Percentiles rank a stretch among this genome's conserved stretches.
phyloP scores from a whole-genome alignment of 345 rosid species.

The Fremontodendron californicum region DNA sequence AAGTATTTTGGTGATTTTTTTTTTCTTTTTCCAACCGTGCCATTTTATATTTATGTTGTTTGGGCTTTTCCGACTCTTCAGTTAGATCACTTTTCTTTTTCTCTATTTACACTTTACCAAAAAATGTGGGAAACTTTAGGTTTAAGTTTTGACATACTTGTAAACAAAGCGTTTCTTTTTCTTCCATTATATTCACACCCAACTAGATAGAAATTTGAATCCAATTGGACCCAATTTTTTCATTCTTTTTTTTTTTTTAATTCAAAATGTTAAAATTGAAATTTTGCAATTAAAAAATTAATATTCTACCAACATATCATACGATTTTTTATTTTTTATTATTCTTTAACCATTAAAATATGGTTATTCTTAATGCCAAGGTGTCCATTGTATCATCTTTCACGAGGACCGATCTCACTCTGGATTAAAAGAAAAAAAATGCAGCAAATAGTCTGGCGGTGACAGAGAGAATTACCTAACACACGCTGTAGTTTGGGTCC shows the following conservation, averaged over 20 bases:
- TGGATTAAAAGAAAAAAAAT: no score
- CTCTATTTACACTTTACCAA: background rate
- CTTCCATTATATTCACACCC: no score
- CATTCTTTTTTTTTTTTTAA: no score
- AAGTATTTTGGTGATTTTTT: background rate
- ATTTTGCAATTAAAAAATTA: no score
- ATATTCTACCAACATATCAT: no score
- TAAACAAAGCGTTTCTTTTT: background rate
- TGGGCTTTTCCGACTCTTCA: background rate
- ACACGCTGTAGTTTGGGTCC: background rate
- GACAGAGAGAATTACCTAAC: slow-evolving; percentile 1
- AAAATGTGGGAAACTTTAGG: background rate
- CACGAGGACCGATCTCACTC: background rate
- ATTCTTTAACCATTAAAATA: no score
- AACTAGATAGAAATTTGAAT: no score
- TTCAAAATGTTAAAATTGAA: no score
- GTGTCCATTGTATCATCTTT: background rate
- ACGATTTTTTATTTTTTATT: no score
- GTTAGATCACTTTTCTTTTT: background rate
- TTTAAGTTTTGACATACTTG: background rate
- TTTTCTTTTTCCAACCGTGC: background rate
- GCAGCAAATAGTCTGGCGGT: background rate
- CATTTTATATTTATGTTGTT: background rate
- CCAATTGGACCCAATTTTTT: no score
- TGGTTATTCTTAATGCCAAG: no score